Evolutionary conservation across 805 yeast genomes (phyloP).

Genomic region (Kazachstania kunashirensis): DNA sequence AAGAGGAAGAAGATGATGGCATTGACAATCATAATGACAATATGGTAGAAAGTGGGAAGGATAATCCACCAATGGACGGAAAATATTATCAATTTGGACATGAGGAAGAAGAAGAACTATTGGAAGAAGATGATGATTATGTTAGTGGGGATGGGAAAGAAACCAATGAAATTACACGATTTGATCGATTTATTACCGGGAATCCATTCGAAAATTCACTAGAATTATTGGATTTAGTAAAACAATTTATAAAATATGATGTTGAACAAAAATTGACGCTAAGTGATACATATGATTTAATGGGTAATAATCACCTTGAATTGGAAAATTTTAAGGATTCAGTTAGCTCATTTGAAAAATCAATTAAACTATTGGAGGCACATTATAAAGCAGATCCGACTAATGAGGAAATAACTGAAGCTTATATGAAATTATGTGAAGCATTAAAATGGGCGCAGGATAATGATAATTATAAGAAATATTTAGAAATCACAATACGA

Average conservation of each 20-base stretch:
- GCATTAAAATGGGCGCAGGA: constrained; percentile 16
- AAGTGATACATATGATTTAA: constrained; percentile 55
- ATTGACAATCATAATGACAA: not conserved
- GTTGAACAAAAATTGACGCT: constrained; percentile 39
- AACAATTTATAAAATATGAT: not conserved
- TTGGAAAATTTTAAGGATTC: constrained; percentile 82
- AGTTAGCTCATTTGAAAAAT: constrained; percentile 50
- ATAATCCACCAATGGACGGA: constrained; percentile 13
- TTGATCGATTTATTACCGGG: constrained; percentile 11
- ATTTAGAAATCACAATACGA: constrained; percentile 37
- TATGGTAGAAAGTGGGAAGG: constrained; percentile 16
- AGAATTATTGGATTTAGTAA: constrained; percentile 51
- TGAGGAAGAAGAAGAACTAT: constrained; percentile 16
- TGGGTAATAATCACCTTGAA: constrained; percentile 87
- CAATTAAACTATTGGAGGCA: constrained; percentile 22
- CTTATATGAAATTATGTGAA: constrained; percentile 14
- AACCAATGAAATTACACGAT: not conserved
- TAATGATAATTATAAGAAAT: constrained; percentile 4
- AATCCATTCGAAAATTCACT: constrained; percentile 56
- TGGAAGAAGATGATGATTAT: constrained; percentile 7
- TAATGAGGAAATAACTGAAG: constrained; percentile 7
- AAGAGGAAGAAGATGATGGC: constrained; percentile 19
- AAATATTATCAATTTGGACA: constrained; percentile 19
- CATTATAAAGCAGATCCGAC: constrained; percentile 28
- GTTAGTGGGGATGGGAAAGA: constrained; percentile 5